Evolutionary conservation across 1,139 yeast genomes (phyloP).

Genomic region (Pichia sp.): DNA sequence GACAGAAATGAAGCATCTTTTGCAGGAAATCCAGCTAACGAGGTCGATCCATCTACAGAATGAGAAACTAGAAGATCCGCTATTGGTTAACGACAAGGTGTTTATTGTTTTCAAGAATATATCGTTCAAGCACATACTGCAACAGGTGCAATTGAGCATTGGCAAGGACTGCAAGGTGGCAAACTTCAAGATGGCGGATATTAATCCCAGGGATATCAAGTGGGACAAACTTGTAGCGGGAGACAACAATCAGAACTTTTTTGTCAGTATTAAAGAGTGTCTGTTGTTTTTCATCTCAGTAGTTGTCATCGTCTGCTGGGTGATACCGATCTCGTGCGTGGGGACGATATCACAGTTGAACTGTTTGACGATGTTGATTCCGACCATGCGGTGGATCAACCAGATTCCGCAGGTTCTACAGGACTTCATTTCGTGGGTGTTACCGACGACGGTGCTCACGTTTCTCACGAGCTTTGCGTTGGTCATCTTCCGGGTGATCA

Average conservation of each 20-base stretch:
- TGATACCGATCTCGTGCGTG: slow-evolving; percentile 65
- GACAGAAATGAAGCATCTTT: slow-evolving; percentile 26
- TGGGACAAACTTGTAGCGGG: slow-evolving; percentile 53
- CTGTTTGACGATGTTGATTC: slow-evolving; percentile 48
- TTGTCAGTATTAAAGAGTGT: background rate
- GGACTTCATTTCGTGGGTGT: slow-evolving; percentile 49
- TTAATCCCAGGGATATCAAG: slow-evolving; percentile 53
- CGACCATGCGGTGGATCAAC: slow-evolving; percentile 49
- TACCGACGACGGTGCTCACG: slow-evolving; percentile 61
- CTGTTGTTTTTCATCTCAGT: slow-evolving; percentile 37
- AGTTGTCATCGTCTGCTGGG: slow-evolving; percentile 52
- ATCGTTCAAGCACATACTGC: slow-evolving; percentile 48
- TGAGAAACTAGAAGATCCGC: slow-evolving; percentile 10
- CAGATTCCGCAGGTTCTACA: slow-evolving; percentile 47
- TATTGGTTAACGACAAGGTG: slow-evolving; percentile 36
- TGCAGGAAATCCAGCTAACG: slow-evolving; percentile 15
- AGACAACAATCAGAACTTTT: slow-evolving; percentile 23
- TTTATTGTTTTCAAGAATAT: slow-evolving; percentile 51
- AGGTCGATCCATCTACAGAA: slow-evolving; percentile 14
- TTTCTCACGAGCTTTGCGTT: slow-evolving; percentile 55
- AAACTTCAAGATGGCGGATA: slow-evolving; percentile 38
- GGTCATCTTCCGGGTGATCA: slow-evolving; percentile 44
- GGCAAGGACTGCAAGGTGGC: background rate
- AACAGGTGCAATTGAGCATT: slow-evolving; percentile 37
- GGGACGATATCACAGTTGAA: slow-evolving; percentile 67